Evolutionary conservation across 1,284 basidiomycete genomes (phyloP).

Genomic region (Sanghuangporus baumii): DNA sequence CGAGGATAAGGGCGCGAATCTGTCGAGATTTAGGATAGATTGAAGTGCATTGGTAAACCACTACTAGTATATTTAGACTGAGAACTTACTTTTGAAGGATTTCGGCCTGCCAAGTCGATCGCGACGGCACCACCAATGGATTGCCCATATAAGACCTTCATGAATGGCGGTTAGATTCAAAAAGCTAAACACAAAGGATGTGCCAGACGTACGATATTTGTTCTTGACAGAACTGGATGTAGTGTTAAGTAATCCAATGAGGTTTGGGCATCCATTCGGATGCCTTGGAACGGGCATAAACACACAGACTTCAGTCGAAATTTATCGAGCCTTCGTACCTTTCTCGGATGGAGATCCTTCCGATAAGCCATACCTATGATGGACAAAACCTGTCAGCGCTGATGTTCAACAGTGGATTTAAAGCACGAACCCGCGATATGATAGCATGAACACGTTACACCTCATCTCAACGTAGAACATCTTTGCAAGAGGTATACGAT

Average conservation of each 20-base stretch:
- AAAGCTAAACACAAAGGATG: not conserved
- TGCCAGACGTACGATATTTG: conserved; percentile 50
- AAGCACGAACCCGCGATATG: conserved; percentile 69
- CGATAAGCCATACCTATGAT: conserved; percentile 72
- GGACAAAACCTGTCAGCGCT: not conserved
- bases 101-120: conserved; percentile 81
- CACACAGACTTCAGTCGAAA: not conserved
- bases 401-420: not conserved
- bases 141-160: conserved; percentile 71
- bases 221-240: conserved; percentile 63
- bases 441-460: conserved; percentile 87
- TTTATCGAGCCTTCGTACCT: conserved; percentile 37
- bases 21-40: conserved; percentile 24
- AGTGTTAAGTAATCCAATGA: conserved; percentile 72
- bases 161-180: conserved; percentile 11
- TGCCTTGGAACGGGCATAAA: conserved; percentile 39
- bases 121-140: conserved; percentile 96
- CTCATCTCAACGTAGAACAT: conserved; percentile 81
- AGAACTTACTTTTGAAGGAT: conserved; percentile 56
- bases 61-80: not conserved
- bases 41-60: not conserved
- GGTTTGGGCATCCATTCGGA: conserved; percentile 78
- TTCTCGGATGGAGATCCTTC: conserved; percentile 81
- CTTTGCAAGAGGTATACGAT: conserved; percentile 85
- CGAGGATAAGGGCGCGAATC: conserved; percentile 80